These are phyloP conservation scores for Malus sieversii DNA, from an alignment of 306 rosid species.

Conservation along the genomic window DNA sequence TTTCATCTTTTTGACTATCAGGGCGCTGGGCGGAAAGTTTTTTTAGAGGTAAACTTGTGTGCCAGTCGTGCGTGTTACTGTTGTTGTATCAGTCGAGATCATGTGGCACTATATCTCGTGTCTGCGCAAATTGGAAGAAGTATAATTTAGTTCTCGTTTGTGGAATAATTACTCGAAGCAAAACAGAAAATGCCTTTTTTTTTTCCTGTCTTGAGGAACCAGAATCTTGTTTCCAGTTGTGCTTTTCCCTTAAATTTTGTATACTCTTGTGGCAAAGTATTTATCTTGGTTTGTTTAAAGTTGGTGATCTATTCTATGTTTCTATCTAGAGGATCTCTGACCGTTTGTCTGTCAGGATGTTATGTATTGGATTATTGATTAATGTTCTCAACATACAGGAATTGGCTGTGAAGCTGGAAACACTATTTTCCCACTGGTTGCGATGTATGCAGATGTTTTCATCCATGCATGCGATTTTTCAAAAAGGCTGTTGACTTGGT, in stretches of 20 bases:
- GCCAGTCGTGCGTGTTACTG: neutral
- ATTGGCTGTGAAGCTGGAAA: slow-evolving; percentile 93
- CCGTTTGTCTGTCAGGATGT: slow-evolving; percentile 1
- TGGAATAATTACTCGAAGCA: too few species aligned
- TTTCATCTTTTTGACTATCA: slow-evolving; percentile 20
- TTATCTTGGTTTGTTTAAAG: neutral
- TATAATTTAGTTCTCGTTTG: neutral
- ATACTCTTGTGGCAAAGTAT: neutral
- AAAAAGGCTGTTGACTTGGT: slow-evolving; percentile 71
- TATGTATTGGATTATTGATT: neutral
- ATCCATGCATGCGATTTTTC: slow-evolving; percentile 93
- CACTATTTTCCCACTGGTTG: slow-evolving; percentile 72
- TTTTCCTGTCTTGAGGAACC: neutral
- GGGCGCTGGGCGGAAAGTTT: slow-evolving; percentile 56
- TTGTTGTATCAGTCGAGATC: neutral
- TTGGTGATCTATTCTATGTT: neutral
- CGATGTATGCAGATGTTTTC: slow-evolving; percentile 56
- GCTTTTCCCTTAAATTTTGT: too few species aligned
- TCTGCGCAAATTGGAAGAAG: neutral
- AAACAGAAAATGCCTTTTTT: too few species aligned
- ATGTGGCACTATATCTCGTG: neutral
- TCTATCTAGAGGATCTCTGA: neutral
- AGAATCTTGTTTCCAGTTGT: neutral
- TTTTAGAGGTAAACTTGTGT: slow-evolving; percentile 63
- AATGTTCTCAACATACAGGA: slow-evolving; percentile 43